Base-by-base conservation (phyloP, 1,284 basidiomycete genomes). In the Spongispora temasekensis region DNA sequence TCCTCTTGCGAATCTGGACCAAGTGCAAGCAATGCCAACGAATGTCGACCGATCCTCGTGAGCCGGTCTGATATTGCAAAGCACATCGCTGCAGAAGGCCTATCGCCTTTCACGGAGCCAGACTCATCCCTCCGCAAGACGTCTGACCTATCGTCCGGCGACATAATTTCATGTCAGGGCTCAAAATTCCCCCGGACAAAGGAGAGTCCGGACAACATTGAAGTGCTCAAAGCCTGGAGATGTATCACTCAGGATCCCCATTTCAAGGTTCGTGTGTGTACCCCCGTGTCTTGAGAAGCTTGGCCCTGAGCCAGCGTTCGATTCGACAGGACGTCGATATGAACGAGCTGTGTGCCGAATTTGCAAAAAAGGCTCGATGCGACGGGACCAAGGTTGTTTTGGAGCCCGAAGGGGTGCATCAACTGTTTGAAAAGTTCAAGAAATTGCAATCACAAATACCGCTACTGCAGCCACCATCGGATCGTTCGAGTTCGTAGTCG, bases 321-420 rank as follows among this genome's bases (percentile, higher is more conserved):
- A 25, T 48, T 27, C 27, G 25, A 51, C 65, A 91, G 88, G 88
- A 91, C 65, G 78, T 83, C 42, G 91, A 93, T 67, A 86, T 93
- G 63, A 90, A 89, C 65, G 80, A 88, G 55, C 77, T 93, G 21
- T 93, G 91, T 69, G 71, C 83, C 10, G 89, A 92, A 73, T 91
- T 93, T 69, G 83, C 89, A 48, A 82, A 76, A 68, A 93, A 93
- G 76, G 91, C 91, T 53, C 81, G 84, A 55, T 93, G 91, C 69
- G 90, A 93, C 64, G 91, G 91, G 32, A 86, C 84, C 32, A 90
- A 90, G 76, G 88, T 91, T 46, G 90, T 91, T 23, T 76, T 91
- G 55, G 88, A 91, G 69, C 89, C 89, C 17, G 78, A 83, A 67
- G 84, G 87, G 32, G 86, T 91, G 64, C 77, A 80, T 64, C 79